A percentile compares a stretch with the other conserved stretches of the same genome.
phyloP scores from a whole-genome alignment of 2,329 filamentous ascomycete species.

The Trichoderma koningii region DNA sequence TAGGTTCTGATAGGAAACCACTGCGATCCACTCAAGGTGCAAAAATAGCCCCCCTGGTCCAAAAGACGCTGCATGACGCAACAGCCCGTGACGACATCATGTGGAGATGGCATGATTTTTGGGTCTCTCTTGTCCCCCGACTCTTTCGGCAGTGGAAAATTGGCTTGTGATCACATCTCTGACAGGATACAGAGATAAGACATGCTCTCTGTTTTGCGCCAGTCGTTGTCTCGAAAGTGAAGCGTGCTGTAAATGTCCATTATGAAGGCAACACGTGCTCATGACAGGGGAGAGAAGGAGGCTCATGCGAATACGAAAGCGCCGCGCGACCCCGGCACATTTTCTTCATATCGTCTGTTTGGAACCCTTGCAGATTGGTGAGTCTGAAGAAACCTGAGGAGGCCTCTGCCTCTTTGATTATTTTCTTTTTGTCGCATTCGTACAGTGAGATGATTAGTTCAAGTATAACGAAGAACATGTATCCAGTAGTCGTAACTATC shows the following conservation, averaged over 20 bases:
- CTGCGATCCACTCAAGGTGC: neutral
- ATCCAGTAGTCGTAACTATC: neutral
- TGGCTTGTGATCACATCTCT: neutral
- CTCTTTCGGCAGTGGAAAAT: neutral
- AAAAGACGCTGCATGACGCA: slow-evolving; percentile 7
- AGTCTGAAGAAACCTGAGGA: too few relatives aligned
- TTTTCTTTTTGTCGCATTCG: too few relatives aligned
- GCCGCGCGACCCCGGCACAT: neutral
- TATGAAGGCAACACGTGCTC: neutral
- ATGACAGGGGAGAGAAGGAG: neutral
- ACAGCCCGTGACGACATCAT: slow-evolving; percentile 17
- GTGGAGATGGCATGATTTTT: slow-evolving; percentile 20
- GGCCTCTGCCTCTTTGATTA: too few relatives aligned
- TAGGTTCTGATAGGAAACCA: slow-evolving; percentile 7
- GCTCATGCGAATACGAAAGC: slow-evolving; percentile 16
- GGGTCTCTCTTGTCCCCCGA: neutral
- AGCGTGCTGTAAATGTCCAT: too few relatives aligned
- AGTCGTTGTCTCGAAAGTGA: neutral
- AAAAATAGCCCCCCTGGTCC: slow-evolving; percentile 4
- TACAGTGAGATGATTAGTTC: too few relatives aligned
- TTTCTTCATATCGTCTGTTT: neutral
- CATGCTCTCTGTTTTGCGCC: neutral
- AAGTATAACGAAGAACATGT: neutral
- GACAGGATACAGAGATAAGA: neutral
- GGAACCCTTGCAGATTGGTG: slow-evolving; percentile 2